A percentile compares a stretch with the other conserved stretches of the same genome.
phyloP scores from a whole-genome alignment of 2,329 filamentous ascomycete species.

The Fusarium mundagurra region DNA sequence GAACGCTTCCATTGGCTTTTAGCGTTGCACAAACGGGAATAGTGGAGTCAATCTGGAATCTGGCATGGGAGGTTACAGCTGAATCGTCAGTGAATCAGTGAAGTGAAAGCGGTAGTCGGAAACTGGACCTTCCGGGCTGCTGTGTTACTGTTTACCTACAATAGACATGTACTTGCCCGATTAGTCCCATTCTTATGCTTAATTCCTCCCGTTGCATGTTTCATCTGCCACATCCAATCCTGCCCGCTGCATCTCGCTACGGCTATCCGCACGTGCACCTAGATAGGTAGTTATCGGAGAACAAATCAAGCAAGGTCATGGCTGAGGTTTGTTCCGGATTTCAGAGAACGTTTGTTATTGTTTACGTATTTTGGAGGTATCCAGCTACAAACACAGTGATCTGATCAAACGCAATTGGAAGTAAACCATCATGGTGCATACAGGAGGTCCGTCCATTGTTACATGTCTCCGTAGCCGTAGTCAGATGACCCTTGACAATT shows the following conservation, averaged over 20 bases:
- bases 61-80: neutral
- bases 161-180: neutral
- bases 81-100: neutral
- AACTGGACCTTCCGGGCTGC: no score
- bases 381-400: neutral
- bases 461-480: neutral
- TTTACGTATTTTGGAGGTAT: neutral
- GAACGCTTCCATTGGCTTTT: neutral
- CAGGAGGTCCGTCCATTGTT: neutral
- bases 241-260: neutral
- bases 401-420: neutral
- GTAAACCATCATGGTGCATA: neutral
- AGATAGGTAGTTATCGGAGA: neutral
- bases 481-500: neutral
- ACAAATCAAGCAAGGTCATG: neutral
- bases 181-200: neutral
- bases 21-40: neutral
- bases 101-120: neutral
- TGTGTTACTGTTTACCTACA: neutral
- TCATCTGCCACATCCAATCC: neutral
- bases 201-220: neutral
- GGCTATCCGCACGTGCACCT: neutral
- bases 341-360: neutral
- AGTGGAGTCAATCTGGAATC: neutral
- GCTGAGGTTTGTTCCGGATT: neutral